Conservation (phyloP, 805 yeast genomes). For the Babjeviella inositovora region DNA sequence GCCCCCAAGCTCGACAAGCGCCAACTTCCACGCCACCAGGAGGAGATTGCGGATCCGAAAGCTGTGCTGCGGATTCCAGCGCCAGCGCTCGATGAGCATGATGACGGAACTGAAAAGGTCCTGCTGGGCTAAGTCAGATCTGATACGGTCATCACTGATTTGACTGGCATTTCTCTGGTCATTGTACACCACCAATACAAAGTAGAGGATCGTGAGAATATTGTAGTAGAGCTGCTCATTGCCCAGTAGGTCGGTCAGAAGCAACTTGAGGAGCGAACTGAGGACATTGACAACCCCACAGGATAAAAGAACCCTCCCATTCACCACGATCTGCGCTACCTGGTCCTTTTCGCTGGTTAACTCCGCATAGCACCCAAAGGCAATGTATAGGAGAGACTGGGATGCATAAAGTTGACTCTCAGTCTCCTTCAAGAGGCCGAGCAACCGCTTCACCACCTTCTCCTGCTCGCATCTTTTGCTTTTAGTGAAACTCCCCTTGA, state of each 20-base stretch:
- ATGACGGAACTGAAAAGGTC: conserved; percentile 27
- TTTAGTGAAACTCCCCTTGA: too few relatives aligned
- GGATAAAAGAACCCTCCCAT: conserved; percentile 4
- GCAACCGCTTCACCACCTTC: too few relatives aligned
- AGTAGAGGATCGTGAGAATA: not conserved
- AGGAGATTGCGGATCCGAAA: conserved; percentile 43
- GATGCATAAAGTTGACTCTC: too few relatives aligned
- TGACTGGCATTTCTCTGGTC: not conserved
- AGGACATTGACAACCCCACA: not conserved
- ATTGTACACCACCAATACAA: not conserved
- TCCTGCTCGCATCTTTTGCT: too few relatives aligned
- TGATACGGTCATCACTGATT: not conserved
- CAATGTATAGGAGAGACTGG: conserved; percentile 8
- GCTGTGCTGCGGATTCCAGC: conserved; percentile 26
- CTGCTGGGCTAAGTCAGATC: conserved; percentile 8
- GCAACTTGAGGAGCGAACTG: too few relatives aligned
- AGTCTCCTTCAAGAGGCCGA: too few relatives aligned
- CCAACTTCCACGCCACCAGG: conserved; percentile 31
- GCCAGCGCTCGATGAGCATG: conserved; percentile 46
- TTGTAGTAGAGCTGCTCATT: too few relatives aligned
- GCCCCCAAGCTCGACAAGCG: conserved; percentile 52
- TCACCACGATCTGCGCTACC: conserved; percentile 6
- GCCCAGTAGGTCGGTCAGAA: too few relatives aligned
- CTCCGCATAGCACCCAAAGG: conserved; percentile 8
- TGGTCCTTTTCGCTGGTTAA: conserved; percentile 5